A percentile compares a stretch with the other conserved stretches of the same genome.
Conservation (phyloP, 108 stramenopile genomes). For the Discostella stelligeroides region DNA sequence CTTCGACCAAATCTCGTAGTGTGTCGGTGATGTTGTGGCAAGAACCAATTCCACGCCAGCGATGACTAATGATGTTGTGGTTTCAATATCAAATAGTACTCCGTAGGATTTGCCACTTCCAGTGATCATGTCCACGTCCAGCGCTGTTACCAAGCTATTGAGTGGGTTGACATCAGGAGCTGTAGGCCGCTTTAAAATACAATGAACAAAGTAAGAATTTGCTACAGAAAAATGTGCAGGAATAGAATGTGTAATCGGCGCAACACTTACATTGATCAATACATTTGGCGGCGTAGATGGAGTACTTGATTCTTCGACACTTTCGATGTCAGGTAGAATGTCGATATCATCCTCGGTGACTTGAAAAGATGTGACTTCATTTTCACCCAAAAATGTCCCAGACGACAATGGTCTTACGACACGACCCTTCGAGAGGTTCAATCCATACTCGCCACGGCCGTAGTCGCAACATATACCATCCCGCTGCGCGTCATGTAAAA, state of each 20-base stretch:
- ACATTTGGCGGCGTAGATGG: not conserved
- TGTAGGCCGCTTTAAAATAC: no score
- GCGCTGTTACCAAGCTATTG: constrained; percentile 2
- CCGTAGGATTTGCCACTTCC: constrained; percentile 6
- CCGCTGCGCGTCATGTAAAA: not conserved
- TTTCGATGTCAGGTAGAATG: not conserved
- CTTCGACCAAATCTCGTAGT: constrained; percentile 18
- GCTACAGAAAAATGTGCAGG: no score
- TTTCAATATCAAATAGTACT: constrained; percentile 4
- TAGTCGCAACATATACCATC: constrained; percentile 16
- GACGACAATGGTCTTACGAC: constrained; percentile 7
- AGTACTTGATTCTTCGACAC: not conserved
- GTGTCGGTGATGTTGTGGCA: constrained; percentile 6
- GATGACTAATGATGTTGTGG: not conserved
- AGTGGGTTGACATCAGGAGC: not conserved
- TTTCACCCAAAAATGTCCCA: not conserved
- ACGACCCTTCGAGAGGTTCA: not conserved
- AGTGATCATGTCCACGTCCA: not conserved
- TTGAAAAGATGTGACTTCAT: not conserved
- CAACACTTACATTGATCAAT: not conserved
- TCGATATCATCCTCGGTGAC: constrained; percentile 12
- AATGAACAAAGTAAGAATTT: no score
- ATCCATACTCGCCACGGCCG: no score
- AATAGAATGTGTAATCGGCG: not conserved
- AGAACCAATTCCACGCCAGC: constrained; percentile 14